Evolutionary conservation across 148 eudicot species (phyloP).

Genomic region (Arctostaphylos glauca): DNA sequence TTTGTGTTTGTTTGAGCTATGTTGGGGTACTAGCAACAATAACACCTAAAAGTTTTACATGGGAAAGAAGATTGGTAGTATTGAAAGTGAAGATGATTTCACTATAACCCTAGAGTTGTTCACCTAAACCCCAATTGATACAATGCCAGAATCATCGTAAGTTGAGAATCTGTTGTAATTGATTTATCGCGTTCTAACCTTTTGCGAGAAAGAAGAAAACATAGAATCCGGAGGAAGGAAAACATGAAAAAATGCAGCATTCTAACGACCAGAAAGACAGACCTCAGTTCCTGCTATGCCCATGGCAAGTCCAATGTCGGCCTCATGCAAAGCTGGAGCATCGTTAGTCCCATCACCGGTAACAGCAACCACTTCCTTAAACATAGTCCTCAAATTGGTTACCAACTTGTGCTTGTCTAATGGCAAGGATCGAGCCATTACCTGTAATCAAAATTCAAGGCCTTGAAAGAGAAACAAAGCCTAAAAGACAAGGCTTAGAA

Average conservation of each 20-base stretch:
- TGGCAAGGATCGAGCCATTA: constrained; percentile 77
- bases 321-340: constrained; percentile 80
- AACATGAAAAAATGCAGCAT: background rate
- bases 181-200: background rate
- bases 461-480: background rate
- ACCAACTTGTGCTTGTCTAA: constrained; percentile 64
- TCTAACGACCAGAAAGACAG: background rate
- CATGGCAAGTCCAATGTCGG: constrained; percentile 87
- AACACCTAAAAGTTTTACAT: background rate
- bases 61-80: background rate
- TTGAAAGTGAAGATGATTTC: background rate
- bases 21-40: background rate
- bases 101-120: background rate
- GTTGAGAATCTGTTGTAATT: background rate
- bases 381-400: constrained; percentile 39
- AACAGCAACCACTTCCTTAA: constrained; percentile 69
- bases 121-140: no score
- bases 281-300: constrained; percentile 85
- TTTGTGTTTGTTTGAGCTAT: background rate
- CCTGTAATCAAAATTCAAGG: constrained; percentile 31
- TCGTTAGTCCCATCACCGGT: constrained; percentile 89
- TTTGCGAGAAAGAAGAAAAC: background rate
- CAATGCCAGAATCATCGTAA: background rate
- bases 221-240: background rate
- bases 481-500: background rate